These are phyloP conservation scores for Meredithiella fracta DNA, from an alignment of 2,329 filamentous ascomycete genomes.

Conservation along the genomic window DNA sequence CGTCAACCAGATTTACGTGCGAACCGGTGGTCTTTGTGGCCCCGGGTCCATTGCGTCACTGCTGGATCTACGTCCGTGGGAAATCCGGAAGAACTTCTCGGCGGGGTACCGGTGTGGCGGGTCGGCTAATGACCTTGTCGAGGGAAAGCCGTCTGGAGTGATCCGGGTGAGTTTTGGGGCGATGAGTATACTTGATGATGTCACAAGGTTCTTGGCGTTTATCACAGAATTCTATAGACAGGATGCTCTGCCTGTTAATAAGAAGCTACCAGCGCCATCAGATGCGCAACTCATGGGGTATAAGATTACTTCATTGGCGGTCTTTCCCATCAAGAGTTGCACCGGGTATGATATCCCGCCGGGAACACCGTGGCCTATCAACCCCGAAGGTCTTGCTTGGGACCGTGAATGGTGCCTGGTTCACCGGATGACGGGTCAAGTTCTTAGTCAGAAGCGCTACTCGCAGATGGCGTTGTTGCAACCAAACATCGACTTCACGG, in stretches of 20 bases:
- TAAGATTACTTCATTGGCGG: slow-evolving; percentile 44
- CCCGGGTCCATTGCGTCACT: slow-evolving; percentile 67
- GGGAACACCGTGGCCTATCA: slow-evolving; percentile 55
- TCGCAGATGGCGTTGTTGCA: slow-evolving; percentile 74
- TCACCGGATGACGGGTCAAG: slow-evolving; percentile 68
- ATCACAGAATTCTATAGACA: slow-evolving; percentile 38
- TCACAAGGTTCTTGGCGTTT: slow-evolving; percentile 55
- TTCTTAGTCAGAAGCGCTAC: slow-evolving; percentile 75
- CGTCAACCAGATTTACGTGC: slow-evolving; percentile 63
- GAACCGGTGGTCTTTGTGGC: slow-evolving; percentile 83
- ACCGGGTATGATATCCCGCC: slow-evolving; percentile 56
- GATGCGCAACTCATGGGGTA: neutral
- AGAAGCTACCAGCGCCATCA: neutral
- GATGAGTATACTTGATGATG: slow-evolving; percentile 67
- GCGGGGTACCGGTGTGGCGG: slow-evolving; percentile 71
- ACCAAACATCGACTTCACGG: slow-evolving; percentile 55
- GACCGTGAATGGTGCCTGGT: slow-evolving; percentile 94
- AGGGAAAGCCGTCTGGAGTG: slow-evolving; percentile 74
- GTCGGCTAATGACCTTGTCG: slow-evolving; percentile 57
- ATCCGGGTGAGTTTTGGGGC: slow-evolving; percentile 75
- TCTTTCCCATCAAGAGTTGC: slow-evolving; percentile 94
- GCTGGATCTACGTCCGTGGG: slow-evolving; percentile 59
- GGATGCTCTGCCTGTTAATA: neutral
- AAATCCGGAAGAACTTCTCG: slow-evolving; percentile 72
- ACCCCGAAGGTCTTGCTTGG: slow-evolving; percentile 72